Evolutionary conservation across 768 basidiomycete genomes (phyloP).

Genomic region (Collybia sordida): DNA sequence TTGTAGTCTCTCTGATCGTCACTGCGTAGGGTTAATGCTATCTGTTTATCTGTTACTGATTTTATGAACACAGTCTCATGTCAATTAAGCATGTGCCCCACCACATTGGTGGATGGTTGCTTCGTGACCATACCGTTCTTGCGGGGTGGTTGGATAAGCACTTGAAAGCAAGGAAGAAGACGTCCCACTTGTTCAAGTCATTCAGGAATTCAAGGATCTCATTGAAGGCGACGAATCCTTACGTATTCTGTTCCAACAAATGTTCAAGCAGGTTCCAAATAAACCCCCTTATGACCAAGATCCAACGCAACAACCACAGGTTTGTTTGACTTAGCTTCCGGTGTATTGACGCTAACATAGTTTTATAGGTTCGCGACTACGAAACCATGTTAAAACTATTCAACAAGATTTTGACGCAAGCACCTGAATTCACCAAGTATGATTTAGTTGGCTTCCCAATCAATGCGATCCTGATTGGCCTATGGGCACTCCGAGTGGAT

Average conservation of each 20-base stretch:
- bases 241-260: conserved; percentile 6
- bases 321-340: background rate
- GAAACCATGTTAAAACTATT: conserved; percentile 37
- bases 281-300: conserved; percentile 8
- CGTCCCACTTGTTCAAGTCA: conserved; percentile 1
- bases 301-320: conserved; percentile 5
- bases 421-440: conserved; percentile 39
- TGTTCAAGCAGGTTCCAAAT: conserved; percentile 12
- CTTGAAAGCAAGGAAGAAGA: background rate
- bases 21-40: too few species aligned
- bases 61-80: too few species aligned
- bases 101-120: conserved; percentile 7
- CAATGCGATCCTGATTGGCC: conserved; percentile 41
- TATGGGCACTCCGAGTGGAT: conserved; percentile 33
- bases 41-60: too few species aligned
- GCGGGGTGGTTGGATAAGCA: conserved; percentile 5
- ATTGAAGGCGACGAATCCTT: conserved; percentile 8
- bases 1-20: too few species aligned
- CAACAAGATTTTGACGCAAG: conserved; percentile 40
- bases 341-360: background rate
- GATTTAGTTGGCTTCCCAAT: conserved; percentile 47
- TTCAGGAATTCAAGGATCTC: conserved; percentile 5
- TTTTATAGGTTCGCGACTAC: conserved; percentile 39
- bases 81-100: too few species aligned
- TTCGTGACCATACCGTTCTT: conserved; percentile 2